Conservation (phyloP, 2,329 filamentous ascomycete genomes). For the Macrophomina phaseolina region DNA sequence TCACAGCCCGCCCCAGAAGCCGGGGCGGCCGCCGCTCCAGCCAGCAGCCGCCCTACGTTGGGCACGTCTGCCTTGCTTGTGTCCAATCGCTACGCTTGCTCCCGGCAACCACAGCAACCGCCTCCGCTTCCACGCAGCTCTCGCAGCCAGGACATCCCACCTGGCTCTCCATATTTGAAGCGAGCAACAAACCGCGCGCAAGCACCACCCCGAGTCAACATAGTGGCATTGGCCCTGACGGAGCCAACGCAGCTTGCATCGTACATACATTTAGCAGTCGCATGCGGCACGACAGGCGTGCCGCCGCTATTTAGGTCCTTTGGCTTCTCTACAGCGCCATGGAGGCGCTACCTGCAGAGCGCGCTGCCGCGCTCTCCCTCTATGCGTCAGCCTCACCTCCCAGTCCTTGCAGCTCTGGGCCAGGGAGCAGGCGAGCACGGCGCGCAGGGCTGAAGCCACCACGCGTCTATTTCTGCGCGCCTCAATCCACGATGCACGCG, state of each 20-base stretch:
- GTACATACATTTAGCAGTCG: neutral
- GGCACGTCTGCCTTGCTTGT: neutral
- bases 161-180: neutral
- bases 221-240: neutral
- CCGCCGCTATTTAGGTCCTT: neutral
- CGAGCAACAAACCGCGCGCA: constrained; percentile 6
- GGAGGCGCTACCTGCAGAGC: too few species aligned
- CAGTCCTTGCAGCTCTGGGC: neutral
- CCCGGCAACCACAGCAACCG: constrained; percentile 19
- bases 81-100: constrained; percentile 2
- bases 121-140: constrained; percentile 7
- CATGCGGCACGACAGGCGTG: neutral
- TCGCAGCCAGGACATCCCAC: constrained; percentile 16
- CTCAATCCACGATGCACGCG: neutral
- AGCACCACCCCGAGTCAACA: neutral
- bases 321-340: neutral
- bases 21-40: constrained; percentile 7
- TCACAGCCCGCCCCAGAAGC: constrained; percentile 11
- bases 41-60: constrained; percentile 1
- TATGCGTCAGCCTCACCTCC: neutral
- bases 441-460: neutral
- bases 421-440: neutral
- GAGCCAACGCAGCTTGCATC: constrained; percentile 13
- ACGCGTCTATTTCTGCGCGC: neutral
- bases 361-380: neutral